Conservation (phyloP, 225 moss, liverwort and hornwort species). For the Marchantia polymorpha region DNA sequence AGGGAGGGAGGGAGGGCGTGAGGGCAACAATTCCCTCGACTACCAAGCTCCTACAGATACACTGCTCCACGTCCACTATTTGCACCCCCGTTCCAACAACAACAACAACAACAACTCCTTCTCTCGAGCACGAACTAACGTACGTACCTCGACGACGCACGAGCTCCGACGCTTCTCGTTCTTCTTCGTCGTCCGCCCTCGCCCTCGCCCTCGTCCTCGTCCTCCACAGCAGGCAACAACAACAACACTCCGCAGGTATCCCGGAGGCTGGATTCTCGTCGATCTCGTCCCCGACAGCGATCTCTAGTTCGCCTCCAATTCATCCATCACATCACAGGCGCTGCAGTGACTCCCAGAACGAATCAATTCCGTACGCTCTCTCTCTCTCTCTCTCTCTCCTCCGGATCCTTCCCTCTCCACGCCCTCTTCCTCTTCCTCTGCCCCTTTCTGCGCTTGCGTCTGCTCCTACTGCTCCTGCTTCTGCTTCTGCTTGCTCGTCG, state of each 20-base stretch:
- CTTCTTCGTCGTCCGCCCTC: too few species aligned
- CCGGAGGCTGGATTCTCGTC: slow-evolving; percentile 1
- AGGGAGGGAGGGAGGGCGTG: too few species aligned
- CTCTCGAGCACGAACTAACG: neutral
- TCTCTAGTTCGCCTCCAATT: neutral
- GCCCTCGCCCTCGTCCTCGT: too few species aligned
- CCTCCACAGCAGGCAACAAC: neutral
- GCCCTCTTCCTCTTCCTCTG: neutral
- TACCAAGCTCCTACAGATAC: neutral
- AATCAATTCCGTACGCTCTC: neutral
- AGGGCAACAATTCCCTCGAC: neutral
- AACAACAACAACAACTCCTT: neutral
- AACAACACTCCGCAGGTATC: neutral
- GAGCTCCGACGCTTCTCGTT: too few species aligned
- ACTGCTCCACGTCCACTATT: neutral
- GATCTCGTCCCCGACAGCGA: slow-evolving; percentile 5
- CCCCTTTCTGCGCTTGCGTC: neutral
- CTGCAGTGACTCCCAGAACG: neutral
- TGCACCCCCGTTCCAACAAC: neutral
- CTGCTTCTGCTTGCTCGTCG: neutral
- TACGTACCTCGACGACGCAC: neutral
- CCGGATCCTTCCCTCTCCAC: neutral
- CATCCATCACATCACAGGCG: neutral
- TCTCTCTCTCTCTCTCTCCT: too few species aligned
- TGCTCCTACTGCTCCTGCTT: neutral